Evolutionary conservation across 805 yeast species (phyloP).

Genomic region (Maudiozyma serrabonitensis): DNA sequence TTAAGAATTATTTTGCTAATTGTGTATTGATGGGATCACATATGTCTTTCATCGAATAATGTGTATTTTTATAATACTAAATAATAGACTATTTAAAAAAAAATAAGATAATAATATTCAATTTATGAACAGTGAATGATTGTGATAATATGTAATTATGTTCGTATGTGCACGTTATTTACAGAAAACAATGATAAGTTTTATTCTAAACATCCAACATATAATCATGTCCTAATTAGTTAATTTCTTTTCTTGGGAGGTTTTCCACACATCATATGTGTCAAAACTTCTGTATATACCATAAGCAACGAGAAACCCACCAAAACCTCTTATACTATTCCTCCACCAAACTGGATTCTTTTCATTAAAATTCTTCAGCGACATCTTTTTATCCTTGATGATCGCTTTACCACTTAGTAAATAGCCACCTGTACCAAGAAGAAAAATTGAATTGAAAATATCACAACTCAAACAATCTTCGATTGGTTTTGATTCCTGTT

Average conservation of each 20-base stretch:
- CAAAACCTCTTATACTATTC: slow-evolving; percentile 40
- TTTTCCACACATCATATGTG: slow-evolving; percentile 6
- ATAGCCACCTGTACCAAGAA: slow-evolving; percentile 54
- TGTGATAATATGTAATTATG: too few species aligned
- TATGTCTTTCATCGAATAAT: too few species aligned
- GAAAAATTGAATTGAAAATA: slow-evolving; percentile 48
- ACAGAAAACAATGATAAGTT: background rate
- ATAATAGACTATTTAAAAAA: too few species aligned
- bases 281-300: slow-evolving; percentile 60
- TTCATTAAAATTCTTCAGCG: slow-evolving; percentile 26
- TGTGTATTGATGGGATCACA: too few species aligned
- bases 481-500: slow-evolving; percentile 11
- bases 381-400: slow-evolving; percentile 35
- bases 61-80: too few species aligned
- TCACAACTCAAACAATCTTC: slow-evolving; percentile 61
- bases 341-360: slow-evolving; percentile 57
- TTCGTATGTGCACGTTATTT: background rate
- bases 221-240: background rate
- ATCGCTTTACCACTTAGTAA: slow-evolving; percentile 49
- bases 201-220: background rate
- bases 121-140: too few species aligned
- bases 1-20: too few species aligned
- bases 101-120: too few species aligned
- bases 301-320: slow-evolving; percentile 43
- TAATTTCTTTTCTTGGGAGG: background rate